Evolutionary conservation across 441 rosid genomes (phyloP), one percentile per base, ranked within the genome.

Genomic region (Adansonia madagascariensis): DNA sequence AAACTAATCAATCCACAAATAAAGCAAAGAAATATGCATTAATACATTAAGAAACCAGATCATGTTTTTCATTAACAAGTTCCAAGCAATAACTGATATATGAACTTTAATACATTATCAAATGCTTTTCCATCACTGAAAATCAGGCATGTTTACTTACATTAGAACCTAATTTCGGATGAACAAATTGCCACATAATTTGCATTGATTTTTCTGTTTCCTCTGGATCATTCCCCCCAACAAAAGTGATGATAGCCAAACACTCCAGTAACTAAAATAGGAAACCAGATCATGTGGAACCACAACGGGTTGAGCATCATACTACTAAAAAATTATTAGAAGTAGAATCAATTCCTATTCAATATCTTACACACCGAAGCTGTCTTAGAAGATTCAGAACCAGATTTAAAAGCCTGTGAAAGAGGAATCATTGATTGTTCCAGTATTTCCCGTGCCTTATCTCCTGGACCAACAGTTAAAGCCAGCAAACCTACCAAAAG

Each of bases 121-220:
- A n/a, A 52, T 52, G 56, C 55, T 52, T 76, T 66, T 22, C 65
- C 11, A 75, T 20, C 46, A 65, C 55, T 6, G 39, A 61, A 63
- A 53, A 53, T 65, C 61, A 10, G 22, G 41, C 35, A 64, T 56
- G 47, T n/a, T 14, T 53, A 80, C 92, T 46, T 86, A 94, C 99
- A 80, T 94, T 97, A 62, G 98, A 89, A 47, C 93, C 94, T 8
- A 88, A 87, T 82, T 94, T 94, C 49, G 97, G 98, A 67, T 86
- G 94, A 81, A 93, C 90, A 85, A 93, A 63, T 77, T 94, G 98
- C 98, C 99, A 97, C 86, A 93, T 90, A 55, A 91, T 87, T 82
- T 90, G 89, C 98, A 94, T 93, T 18, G 98, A 84, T 79, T 61
- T 88, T 75, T 94, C 95, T 2, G 92, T 94, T 78, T 91, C 91